Percentiles rank a stretch among this genome's conserved stretches.
phyloP scores from a whole-genome alignment of 306 rosid species.

The Quercus wislizeni region DNA sequence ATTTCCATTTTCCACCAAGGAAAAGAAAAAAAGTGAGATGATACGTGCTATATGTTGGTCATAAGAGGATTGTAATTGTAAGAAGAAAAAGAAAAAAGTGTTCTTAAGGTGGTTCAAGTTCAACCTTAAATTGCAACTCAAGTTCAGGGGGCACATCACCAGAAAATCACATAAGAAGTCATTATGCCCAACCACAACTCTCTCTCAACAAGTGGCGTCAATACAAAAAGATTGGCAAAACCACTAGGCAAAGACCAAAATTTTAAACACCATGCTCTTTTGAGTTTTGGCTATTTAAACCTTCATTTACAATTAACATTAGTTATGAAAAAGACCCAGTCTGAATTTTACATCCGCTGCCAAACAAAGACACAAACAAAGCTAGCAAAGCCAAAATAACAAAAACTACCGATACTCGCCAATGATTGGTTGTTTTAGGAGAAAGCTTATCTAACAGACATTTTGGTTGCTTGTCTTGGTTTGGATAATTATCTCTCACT shows the following conservation, averaged over 20 bases:
- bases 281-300: not conserved
- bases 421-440: not conserved
- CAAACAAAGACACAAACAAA: slow-evolving; percentile 18
- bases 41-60: no score
- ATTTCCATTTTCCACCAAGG: no score
- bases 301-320: not conserved
- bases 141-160: no score
- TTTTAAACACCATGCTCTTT: not conserved
- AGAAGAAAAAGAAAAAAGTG: no score
- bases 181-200: no score
- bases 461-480: slow-evolving; percentile 29
- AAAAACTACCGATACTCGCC: slow-evolving; percentile 6
- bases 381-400: slow-evolving; percentile 26
- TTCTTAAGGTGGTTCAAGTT: no score
- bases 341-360: not conserved
- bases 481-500: slow-evolving; percentile 8
- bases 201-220: not conserved
- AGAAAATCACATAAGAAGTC: no score
- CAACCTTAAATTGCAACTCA: no score
- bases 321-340: not conserved
- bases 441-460: not conserved
- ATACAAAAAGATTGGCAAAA: not conserved
- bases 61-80: no score
- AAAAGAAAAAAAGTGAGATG: no score
- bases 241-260: not conserved